These are phyloP conservation scores for Candida alai DNA, from an alignment of 805 yeast genomes.

Conservation along the genomic window DNA sequence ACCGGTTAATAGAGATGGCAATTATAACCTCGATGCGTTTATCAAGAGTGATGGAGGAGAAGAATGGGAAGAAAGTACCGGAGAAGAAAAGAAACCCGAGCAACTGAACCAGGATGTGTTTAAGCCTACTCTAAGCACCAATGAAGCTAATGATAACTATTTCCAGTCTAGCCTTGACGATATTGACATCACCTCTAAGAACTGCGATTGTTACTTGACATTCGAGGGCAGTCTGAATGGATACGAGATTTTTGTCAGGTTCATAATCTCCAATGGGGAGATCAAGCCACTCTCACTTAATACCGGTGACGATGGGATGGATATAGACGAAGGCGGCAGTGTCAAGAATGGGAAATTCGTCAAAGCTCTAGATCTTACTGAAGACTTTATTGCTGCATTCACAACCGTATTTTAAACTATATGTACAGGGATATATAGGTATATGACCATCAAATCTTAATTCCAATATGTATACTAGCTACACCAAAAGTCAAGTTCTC, in stretches of 20 bases:
- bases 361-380: conserved; percentile 26
- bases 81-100: conserved; percentile 1
- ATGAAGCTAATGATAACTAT: conserved; percentile 3
- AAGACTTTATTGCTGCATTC: conserved; percentile 20
- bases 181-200: conserved; percentile 19
- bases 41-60: conserved; percentile 19
- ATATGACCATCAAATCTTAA: conserved; percentile 70
- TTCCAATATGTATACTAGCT: conserved; percentile 94
- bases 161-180: conserved; percentile 18
- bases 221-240: conserved; percentile 15
- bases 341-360: conserved; percentile 16
- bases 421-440: conserved; percentile 1
- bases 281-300: conserved; percentile 9
- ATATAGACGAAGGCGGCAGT: conserved; percentile 19
- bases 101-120: not conserved
- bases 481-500: conserved; percentile 93
- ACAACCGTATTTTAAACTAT: conserved; percentile 6
- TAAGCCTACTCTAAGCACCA: too few relatives aligned
- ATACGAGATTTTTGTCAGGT: conserved; percentile 14
- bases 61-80: not conserved
- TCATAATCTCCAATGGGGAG: conserved; percentile 31
- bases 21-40: conserved; percentile 22
- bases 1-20: conserved; percentile 11
- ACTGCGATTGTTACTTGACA: conserved; percentile 20
- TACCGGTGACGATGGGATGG: conserved; percentile 17